Percentiles rank a stretch among this genome's conserved stretches.
Evolutionary conservation across 805 yeast genomes (phyloP).

Genomic region (Lipomyces yamadae): DNA sequence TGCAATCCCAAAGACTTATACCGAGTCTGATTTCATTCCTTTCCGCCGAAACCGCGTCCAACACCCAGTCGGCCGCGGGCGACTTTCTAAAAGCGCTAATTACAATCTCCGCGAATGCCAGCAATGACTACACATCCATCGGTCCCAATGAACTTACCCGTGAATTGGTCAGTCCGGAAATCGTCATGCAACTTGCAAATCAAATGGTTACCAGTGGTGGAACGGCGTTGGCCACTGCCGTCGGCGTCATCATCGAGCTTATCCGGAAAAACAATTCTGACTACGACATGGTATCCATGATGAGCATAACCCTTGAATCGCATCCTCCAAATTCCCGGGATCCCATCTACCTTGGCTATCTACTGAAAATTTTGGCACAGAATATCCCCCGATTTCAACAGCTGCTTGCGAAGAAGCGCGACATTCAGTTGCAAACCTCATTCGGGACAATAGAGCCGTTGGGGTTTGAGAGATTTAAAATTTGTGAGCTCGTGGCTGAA

Average conservation of each 20-base stretch:
- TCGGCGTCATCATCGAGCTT: slow-evolving; percentile 90
- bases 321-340: slow-evolving; percentile 94
- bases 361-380: slow-evolving; percentile 77
- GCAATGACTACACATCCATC: slow-evolving; percentile 85
- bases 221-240: slow-evolving; percentile 89
- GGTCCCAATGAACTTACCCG: slow-evolving; percentile 96
- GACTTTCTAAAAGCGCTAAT: slow-evolving; percentile 94
- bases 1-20: slow-evolving; percentile 74
- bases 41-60: slow-evolving; percentile 67
- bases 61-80: slow-evolving; percentile 90
- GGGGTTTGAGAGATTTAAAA: slow-evolving; percentile 89
- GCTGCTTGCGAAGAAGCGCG: slow-evolving; percentile 54
- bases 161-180: slow-evolving; percentile 77
- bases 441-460: slow-evolving; percentile 72
- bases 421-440: slow-evolving; percentile 58
- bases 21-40: slow-evolving; percentile 72
- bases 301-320: slow-evolving; percentile 77
- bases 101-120: slow-evolving; percentile 90
- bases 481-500: slow-evolving; percentile 92
- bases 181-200: slow-evolving; percentile 67
- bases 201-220: slow-evolving; percentile 79
- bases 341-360: slow-evolving; percentile 87
- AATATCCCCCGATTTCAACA: slow-evolving; percentile 71
- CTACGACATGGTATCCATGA: slow-evolving; percentile 86
- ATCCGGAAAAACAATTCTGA: slow-evolving; percentile 96